Percentiles rank a stretch among this genome's conserved stretches.
Evolutionary conservation across 2,329 filamentous ascomycete species (phyloP).

Genomic region (Blastomyces parvus): DNA sequence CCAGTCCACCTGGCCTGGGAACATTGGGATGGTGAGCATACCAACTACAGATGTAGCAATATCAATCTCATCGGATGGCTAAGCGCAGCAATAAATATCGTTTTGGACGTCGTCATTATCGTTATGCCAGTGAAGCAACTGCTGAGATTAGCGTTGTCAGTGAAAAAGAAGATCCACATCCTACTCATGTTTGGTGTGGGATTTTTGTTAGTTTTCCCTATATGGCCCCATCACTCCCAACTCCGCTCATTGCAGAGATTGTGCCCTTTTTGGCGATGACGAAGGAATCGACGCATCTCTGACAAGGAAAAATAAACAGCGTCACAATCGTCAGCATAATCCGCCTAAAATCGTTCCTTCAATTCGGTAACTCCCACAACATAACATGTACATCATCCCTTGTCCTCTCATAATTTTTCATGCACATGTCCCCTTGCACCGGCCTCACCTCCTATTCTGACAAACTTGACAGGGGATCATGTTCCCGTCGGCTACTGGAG

Average conservation of each 20-base stretch:
- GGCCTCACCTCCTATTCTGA: not conserved
- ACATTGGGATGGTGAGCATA: constrained; percentile 3
- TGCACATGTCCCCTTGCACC: too few relatives aligned
- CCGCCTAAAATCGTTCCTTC: constrained; percentile 2
- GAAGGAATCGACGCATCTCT: not conserved
- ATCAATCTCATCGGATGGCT: constrained; percentile 6
- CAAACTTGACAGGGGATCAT: not conserved
- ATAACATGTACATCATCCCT: not conserved
- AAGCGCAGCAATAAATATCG: not conserved
- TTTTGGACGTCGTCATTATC: constrained; percentile 4
- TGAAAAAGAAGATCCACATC: constrained; percentile 5
- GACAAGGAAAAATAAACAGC: not conserved
- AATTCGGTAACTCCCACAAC: constrained; percentile 1
- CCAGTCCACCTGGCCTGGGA: constrained; percentile 24
- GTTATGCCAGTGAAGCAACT: not conserved
- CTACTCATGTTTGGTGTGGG: constrained; percentile 3
- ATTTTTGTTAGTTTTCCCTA: constrained; percentile 4
- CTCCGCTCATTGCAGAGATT: too few relatives aligned
- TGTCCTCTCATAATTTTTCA: not conserved
- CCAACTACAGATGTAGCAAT: not conserved
- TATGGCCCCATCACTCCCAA: not conserved
- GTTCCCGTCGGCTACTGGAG: constrained; percentile 2
- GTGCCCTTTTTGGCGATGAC: not conserved
- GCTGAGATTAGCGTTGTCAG: not conserved
- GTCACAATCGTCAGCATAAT: constrained; percentile 3